These are phyloP conservation scores for Wickerhamomyces sp. DNA, from an alignment of 1,139 yeast genomes.

Conservation along the genomic window DNA sequence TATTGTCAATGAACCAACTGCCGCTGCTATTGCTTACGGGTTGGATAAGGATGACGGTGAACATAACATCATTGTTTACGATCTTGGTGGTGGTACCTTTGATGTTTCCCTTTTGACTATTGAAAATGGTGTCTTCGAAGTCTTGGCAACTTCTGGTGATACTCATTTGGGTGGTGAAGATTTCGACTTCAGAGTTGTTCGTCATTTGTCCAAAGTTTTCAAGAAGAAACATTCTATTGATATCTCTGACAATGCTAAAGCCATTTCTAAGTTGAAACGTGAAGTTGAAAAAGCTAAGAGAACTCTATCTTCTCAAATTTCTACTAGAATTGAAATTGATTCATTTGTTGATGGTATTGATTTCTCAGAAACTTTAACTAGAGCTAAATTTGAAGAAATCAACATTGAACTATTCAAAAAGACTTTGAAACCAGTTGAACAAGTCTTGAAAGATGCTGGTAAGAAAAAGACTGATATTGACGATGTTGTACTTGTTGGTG, in stretches of 20 bases:
- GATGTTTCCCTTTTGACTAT: slow-evolving; percentile 95
- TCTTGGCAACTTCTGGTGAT: slow-evolving; percentile 99
- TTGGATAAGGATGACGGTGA: slow-evolving; percentile 86
- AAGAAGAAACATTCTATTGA: slow-evolving; percentile 81
- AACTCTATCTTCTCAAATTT: slow-evolving; percentile 81
- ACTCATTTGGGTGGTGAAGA: slow-evolving; percentile 71
- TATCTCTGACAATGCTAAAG: slow-evolving; percentile 68
- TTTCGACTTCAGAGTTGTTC: slow-evolving; percentile 78
- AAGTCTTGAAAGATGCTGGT: slow-evolving; percentile 81
- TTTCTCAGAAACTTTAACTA: slow-evolving; percentile 75
- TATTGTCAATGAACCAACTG: slow-evolving; percentile 98
- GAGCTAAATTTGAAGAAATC: slow-evolving; percentile 90
- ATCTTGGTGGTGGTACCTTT: slow-evolving; percentile 99
- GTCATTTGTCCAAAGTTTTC: slow-evolving; percentile 75
- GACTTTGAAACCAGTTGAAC: slow-evolving; percentile 82
- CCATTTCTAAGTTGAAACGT: slow-evolving; percentile 83
- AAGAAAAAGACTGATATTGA: slow-evolving; percentile 74
- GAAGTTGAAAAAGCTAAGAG: slow-evolving; percentile 94
- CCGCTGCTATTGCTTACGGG: slow-evolving; percentile 99
- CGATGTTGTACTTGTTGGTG: slow-evolving; percentile 89
- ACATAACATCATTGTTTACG: slow-evolving; percentile 90
- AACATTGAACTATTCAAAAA: slow-evolving; percentile 82
- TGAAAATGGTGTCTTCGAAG: slow-evolving; percentile 98
- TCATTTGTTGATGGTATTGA: slow-evolving; percentile 95
- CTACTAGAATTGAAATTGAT: slow-evolving; percentile 85